Percentiles rank a stretch among this genome's conserved stretches.
Conservation (phyloP, 164 flowering plant genomes). For the Magnolia sinica region DNA sequence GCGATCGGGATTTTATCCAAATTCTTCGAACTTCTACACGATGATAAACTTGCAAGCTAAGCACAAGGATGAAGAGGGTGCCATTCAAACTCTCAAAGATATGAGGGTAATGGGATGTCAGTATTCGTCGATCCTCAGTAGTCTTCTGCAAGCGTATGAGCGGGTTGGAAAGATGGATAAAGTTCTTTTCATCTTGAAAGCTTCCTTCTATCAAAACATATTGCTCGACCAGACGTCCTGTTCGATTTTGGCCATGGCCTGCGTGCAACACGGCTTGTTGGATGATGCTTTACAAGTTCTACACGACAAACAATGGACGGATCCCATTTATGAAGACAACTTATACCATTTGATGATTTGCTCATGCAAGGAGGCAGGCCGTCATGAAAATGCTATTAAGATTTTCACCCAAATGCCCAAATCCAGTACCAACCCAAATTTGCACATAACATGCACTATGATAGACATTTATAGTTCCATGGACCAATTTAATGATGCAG, state of each 20-base stretch:
- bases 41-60: conserved; percentile 73
- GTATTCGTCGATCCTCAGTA: conserved; percentile 71
- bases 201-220: conserved; percentile 58
- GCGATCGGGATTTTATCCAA: conserved; percentile 59
- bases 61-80: conserved; percentile 63
- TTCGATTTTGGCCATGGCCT: conserved; percentile 72
- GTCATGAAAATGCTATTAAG: conserved; percentile 54
- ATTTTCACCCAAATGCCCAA: conserved; percentile 56
- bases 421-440: conserved; percentile 44
- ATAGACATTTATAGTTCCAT: conserved; percentile 69
- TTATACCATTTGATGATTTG: conserved; percentile 89
- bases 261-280: conserved; percentile 65
- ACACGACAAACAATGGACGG: conserved; percentile 64
- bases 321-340: conserved; percentile 67
- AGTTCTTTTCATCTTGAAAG: conserved; percentile 56
- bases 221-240: conserved; percentile 69
- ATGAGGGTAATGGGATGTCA: conserved; percentile 76
- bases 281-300: conserved; percentile 66
- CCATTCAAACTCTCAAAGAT: conserved; percentile 52
- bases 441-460: conserved; percentile 84
- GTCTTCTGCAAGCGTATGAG: conserved; percentile 73
- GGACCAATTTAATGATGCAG: conserved; percentile 57
- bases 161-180: conserved; percentile 54
- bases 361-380: conserved; percentile 75
- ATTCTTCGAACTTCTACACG: conserved; percentile 72